Base-by-base conservation (phyloP, 2,329 filamentous ascomycete species). In the Sclerotinia spermophila region DNA sequence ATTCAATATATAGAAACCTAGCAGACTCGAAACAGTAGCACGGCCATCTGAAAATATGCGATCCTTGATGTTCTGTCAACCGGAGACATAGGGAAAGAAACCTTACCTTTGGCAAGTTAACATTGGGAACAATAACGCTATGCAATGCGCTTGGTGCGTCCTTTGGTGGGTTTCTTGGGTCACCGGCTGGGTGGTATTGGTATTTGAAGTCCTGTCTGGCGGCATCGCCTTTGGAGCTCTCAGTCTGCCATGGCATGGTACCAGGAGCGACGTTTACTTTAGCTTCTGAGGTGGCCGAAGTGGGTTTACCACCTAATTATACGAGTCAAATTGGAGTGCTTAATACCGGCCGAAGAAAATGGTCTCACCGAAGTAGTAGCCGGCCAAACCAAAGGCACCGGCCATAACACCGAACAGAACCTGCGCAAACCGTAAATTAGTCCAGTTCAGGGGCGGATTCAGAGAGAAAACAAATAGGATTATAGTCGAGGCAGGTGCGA, bases 121-220 rank as follows among this genome's bases (percentile, higher is more conserved):
- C 94, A 80, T 97, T 91, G 79, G 96, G 96, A 69, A 99, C 86
- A 80, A 99, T 90, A 77, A 97, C 94, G 75, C 92, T 92, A 87
- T 99, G 97, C 83, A 99, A 84, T 74, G 96, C 96, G 82, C 93
- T 97, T 76, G 96, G 96, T 73, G 96, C 96, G 79, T 97, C 93
- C 85, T 91, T 93, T 81, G 92, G 91, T 73, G 88, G 84, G 79
- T 90, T 86, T 82, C 80, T 89, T 79, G 86, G 83, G 83, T 98
- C 93, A 78, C 94, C 96, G 78, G 93, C 92, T 58, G 86, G 76
- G 69, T 86, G 84, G 79, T 86, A 87, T 72, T 89, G 82, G 81
- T 92, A 92, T 80, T 89, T 89, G 81, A 85, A 90, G 71, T 84
- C 76, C 58, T 82, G 79, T 73, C 83, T 76, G 33, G 74, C 75